These are phyloP conservation scores for Peltaster fructicola DNA, from an alignment of 2,329 filamentous ascomycete genomes.

Conservation along the genomic window DNA sequence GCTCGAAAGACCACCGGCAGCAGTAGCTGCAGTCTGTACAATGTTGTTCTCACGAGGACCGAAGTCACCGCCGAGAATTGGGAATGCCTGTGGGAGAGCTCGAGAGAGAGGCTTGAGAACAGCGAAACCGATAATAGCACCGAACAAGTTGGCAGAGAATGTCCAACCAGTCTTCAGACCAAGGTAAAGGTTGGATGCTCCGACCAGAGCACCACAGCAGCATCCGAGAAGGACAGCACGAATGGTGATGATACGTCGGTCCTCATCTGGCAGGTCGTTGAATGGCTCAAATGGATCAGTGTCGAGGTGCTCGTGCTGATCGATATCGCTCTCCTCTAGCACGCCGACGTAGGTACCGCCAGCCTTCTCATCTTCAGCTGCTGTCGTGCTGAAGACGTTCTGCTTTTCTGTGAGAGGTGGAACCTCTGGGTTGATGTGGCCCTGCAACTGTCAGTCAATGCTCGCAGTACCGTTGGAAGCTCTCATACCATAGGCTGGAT, in stretches of 20 bases:
- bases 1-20: slow-evolving; percentile 38
- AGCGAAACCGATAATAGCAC: slow-evolving; percentile 42
- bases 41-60: slow-evolving; percentile 47
- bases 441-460: slow-evolving; percentile 4
- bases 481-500: slow-evolving; percentile 15
- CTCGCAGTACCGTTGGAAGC: neutral
- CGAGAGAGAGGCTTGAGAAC: slow-evolving; percentile 38
- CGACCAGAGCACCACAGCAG: slow-evolving; percentile 40
- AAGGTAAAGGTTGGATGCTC: slow-evolving; percentile 45
- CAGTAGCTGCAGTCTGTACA: slow-evolving; percentile 41
- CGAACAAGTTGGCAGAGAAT: slow-evolving; percentile 20
- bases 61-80: slow-evolving; percentile 36
- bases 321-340: slow-evolving; percentile 12
- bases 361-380: slow-evolving; percentile 10
- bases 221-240: slow-evolving; percentile 39
- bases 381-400: slow-evolving; percentile 14
- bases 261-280: slow-evolving; percentile 26
- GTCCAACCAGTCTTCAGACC: slow-evolving; percentile 33
- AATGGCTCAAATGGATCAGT: slow-evolving; percentile 26
- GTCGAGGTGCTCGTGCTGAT: slow-evolving; percentile 14
- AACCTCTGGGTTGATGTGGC: slow-evolving; percentile 16
- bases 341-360: slow-evolving; percentile 13
- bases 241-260: slow-evolving; percentile 34
- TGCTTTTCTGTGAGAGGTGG: slow-evolving; percentile 20
- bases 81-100: slow-evolving; percentile 29